These are phyloP conservation scores for Hypholoma sublateritium DNA, from an alignment of 768 basidiomycete species.

Conservation along the genomic window DNA sequence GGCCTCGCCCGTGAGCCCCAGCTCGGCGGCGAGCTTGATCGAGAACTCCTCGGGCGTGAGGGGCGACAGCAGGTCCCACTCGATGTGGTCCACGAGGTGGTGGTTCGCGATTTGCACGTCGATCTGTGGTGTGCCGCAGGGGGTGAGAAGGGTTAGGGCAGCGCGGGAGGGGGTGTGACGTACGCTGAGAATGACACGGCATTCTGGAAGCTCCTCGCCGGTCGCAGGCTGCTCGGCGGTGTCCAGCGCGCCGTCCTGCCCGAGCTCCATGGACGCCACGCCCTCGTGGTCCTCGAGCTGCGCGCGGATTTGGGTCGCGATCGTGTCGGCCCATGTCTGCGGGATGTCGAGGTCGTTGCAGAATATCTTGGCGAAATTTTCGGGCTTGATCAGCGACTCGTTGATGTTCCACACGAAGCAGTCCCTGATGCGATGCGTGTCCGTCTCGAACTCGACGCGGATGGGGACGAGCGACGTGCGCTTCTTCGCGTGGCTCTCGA, in stretches of 20 bases:
- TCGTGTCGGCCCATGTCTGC: conserved; percentile 67
- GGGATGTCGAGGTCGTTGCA: conserved; percentile 88
- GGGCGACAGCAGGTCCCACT: conserved; percentile 96
- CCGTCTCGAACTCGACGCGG: conserved; percentile 92
- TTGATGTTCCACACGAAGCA: conserved; percentile 95
- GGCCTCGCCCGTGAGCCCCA: conserved; percentile 88
- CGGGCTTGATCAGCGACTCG: conserved; percentile 83
- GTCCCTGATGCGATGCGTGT: conserved; percentile 88
- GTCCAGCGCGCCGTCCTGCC: conserved; percentile 54
- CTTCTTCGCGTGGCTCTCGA: conserved; percentile 61
- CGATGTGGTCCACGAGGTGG: conserved; percentile 92
- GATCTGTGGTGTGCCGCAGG: conserved; percentile 53
- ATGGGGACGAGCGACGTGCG: conserved; percentile 76
- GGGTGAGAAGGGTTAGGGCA: not conserved
- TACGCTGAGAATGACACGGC: conserved; percentile 80
- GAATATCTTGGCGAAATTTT: conserved; percentile 82
- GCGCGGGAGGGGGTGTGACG: conserved; percentile 24
- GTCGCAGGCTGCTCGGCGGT: conserved; percentile 39
- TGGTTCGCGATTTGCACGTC: conserved; percentile 95
- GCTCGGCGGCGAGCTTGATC: conserved; percentile 73
- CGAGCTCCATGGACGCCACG: conserved; percentile 75
- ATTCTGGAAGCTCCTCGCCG: conserved; percentile 67
- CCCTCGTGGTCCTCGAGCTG: conserved; percentile 91
- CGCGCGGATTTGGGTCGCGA: conserved; percentile 84
- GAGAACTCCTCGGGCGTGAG: conserved; percentile 90